Evolutionary conservation across 768 basidiomycete genomes (phyloP), one percentile per base, ranked within the genome.

Genomic region (Tulasnella sp.): DNA sequence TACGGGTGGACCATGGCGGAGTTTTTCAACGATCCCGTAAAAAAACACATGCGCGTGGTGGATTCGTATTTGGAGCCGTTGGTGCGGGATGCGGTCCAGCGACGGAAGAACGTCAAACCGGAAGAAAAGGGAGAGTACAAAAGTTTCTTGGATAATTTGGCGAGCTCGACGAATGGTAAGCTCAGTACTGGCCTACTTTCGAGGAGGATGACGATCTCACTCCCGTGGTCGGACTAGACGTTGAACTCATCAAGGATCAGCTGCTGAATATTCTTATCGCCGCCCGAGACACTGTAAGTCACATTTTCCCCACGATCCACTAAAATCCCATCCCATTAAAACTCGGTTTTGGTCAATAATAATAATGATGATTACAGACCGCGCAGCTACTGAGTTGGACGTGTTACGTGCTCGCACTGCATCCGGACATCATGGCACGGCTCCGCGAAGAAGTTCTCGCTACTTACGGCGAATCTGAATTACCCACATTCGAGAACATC

Each of bases 401-500:
- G 16, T 38, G 34, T 24, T 81, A 81, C 40, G 36, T 76, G 14
- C 79, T 81, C 31, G 80, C 79, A 52, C 34, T 75, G 10, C 73
- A 81, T 39, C 80, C 80, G 27, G 74, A 80, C 24, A 56, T 80
- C 18, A 75, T 77, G 76, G 10, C 18, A 16, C 76, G 74, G 48
- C 80, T 81, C 77, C 78, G 27, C 81, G 83, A 21, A 79, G 83
- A 71, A 77, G 80, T 10, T 83, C 84, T 76, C 82, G 84, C 76
- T 21, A 56, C 34, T 18, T 31, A 16, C 27, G 44, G 10, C 27
- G 24, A 34, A 42, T 56, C 44, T 24, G 71, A 48, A 2, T 9
- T 74, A 6, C 76, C 76, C 12, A 78, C 38, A 4, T 80, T n/a
- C 42, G 79, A 82, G 42, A 58, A 48, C 58, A 39, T 78, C 19